Evolutionary conservation across 2,329 filamentous ascomycete genomes (phyloP).

Genomic region (Madurella fahalii): DNA sequence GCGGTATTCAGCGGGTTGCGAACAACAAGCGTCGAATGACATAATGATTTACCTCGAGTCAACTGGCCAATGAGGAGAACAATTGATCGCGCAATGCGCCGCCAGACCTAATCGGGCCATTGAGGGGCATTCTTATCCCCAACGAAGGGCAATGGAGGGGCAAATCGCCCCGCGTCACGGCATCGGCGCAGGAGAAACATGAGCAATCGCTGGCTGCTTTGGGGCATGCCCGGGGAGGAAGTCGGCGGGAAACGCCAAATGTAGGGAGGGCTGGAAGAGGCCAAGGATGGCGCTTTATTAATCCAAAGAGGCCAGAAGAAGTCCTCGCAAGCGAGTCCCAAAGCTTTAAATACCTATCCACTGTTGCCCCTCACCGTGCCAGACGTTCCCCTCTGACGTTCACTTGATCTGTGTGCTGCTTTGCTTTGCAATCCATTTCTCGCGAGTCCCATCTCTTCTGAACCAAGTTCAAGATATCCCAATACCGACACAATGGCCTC

Average conservation of each 20-base stretch:
- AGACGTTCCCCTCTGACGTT: conserved; percentile 3
- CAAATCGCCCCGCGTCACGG: conserved; percentile 21
- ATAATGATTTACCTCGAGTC: conserved; percentile 20
- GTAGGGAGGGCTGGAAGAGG: neutral
- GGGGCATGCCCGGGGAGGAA: conserved; percentile 1
- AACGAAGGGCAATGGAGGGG: conserved; percentile 27
- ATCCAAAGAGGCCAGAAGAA: conserved; percentile 6
- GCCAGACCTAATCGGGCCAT: conserved; percentile 24
- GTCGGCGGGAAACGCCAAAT: neutral
- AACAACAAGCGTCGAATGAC: conserved; percentile 24
- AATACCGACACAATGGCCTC: conserved; percentile 32
- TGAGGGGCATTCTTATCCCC: conserved; percentile 25
- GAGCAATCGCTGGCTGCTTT: conserved; percentile 9
- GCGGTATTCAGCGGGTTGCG: conserved; percentile 14
- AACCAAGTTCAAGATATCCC: conserved; percentile 10
- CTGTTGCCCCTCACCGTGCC: conserved; percentile 15
- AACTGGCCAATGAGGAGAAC: conserved; percentile 22
- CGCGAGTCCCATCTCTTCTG: neutral
- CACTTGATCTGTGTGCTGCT: neutral
- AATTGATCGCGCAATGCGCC: conserved; percentile 29
- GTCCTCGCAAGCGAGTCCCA: neutral
- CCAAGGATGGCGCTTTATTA: conserved; percentile 11
- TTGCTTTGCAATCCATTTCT: neutral
- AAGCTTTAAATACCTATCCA: conserved; percentile 18
- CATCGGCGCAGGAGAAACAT: conserved; percentile 1